Conservation (phyloP, 805 yeast species). For the Yarrowia sp. region DNA sequence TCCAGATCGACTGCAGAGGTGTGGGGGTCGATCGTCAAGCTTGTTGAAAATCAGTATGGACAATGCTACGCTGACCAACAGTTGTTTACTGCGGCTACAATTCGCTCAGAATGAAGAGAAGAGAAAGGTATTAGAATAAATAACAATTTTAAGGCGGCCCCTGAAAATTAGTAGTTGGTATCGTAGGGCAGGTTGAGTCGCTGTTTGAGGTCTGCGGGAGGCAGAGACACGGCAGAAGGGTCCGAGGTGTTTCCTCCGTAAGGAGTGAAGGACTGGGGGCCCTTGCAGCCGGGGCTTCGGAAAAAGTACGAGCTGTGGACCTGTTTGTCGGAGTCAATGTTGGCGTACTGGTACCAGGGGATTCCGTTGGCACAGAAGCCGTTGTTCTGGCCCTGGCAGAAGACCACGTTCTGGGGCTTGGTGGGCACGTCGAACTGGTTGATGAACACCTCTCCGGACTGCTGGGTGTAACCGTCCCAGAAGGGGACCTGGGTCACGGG, state of each 20-base stretch:
- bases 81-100: background rate
- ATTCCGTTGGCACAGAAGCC: conserved; percentile 22
- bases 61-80: background rate
- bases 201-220: background rate
- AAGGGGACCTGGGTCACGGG: conserved; percentile 37
- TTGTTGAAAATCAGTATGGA: conserved; percentile 6
- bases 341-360: conserved; percentile 37
- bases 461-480: conserved; percentile 37
- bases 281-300: conserved; percentile 15
- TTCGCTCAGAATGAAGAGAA: background rate
- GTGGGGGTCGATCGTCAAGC: background rate
- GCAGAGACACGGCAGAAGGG: conserved; percentile 5
- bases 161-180: background rate
- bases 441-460: conserved; percentile 29
- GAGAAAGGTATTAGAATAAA: conserved; percentile 17
- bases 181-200: conserved; percentile 12
- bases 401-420: conserved; percentile 16
- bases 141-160: background rate
- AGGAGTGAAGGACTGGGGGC: conserved; percentile 4
- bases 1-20: background rate
- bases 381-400: conserved; percentile 37
- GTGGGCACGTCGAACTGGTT: conserved; percentile 6
- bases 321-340: conserved; percentile 6
- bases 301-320: conserved; percentile 23
- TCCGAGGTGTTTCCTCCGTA: conserved; percentile 3